Base-by-base conservation (phyloP, 371 early-diverging fungal species). In the Entomophthora muscae region DNA sequence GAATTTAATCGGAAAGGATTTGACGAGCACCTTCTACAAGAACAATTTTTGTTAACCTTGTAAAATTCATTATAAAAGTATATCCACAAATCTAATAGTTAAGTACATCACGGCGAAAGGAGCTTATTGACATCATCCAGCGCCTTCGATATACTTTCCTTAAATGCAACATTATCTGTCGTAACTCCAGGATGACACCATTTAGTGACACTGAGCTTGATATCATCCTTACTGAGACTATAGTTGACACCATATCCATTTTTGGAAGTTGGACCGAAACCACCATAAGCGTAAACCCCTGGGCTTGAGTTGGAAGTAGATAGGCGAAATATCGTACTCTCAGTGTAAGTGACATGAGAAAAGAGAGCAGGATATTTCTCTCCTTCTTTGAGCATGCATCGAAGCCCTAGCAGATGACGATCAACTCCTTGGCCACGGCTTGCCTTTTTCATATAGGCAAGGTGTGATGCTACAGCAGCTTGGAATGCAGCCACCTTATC, bases 161-260 rank as follows among this genome's bases (percentile, higher is more conserved):
- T 72, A 64, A 83, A 83, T 0, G 66, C 65, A 7, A 64, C 22
- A n/a, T 81, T 73, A 65, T 79, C 71, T 0, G 83, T 82, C 26
- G 73, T 73, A 3, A 65, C 56, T 32, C 69, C 72, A n/a, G n/a
- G n/a, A 1, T 69, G 66, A 27, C 73, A 72, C 82, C 81, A 80
- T 56, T 79, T 78, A 22, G 84, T 81, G 24, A 93, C 79, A 56
- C 84, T 84, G 71, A 93, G 84, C 70, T 89, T 88, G 32, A 92
- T 73, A 26, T 77, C 74, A 54, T 84, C 81, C 68, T 82, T 84
- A 51, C 81, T 89, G 61, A 95, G 84, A 1, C 89, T 85, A 66
- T 95, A 95, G 69, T 87, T 89, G 67, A 88, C 67, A 53, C 96
- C 81, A 71, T 89, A 83, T 54, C 94, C 95, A 69, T 89, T 79